Base-by-base conservation (phyloP, 768 basidiomycete genomes). In the Lyophyllum atratum region DNA sequence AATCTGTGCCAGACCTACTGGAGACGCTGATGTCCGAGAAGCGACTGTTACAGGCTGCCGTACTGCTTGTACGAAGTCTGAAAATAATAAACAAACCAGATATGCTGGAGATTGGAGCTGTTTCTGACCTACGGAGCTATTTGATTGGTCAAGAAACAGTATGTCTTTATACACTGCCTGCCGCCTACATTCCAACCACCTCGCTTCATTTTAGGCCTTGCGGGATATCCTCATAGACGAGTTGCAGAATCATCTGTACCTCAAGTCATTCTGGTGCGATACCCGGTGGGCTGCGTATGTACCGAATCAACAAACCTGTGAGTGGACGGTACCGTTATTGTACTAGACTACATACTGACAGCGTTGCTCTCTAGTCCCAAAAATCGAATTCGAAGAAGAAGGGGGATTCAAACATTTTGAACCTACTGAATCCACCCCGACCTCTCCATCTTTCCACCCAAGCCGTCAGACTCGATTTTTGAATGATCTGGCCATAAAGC, bases 21-120 rank as follows among this genome's bases (percentile, higher is more conserved):
- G 97, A 99, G 72, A 87, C 90, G 2, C 75, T 98, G n/a, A 93
- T 98, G 67, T 93, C 95, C 4, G 97, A 98, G 72, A 98, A 98
- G 69, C 85, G 92, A 12, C 82, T 98, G 43, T 76, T 98, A 33
- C 89, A 94, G 63, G 96, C 97, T 2, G 85, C 96, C 1, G 84
- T 90, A 12, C 76, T 98, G 8, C 84, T 99, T 26, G 86, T 97
- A 33, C 80, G 90, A 49, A 93, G 91, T 66, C 74, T 97, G 47
- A 98, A 96, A 72, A 83, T 88, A 28, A 95, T 96, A 62, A 93
- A 91, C 69, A 94, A 91, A 65, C 77, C 87, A 8, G 97, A 98
- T 62, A 92, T 98, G 88, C 76, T 88, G 56, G 96, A 98, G 67
- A 90, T 99, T 57, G 95, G 95, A n/a, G 97, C 96, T 4, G 78